These are phyloP conservation scores for Petunia secreta DNA, from an alignment of 257 asterid species.

Conservation along the genomic window DNA sequence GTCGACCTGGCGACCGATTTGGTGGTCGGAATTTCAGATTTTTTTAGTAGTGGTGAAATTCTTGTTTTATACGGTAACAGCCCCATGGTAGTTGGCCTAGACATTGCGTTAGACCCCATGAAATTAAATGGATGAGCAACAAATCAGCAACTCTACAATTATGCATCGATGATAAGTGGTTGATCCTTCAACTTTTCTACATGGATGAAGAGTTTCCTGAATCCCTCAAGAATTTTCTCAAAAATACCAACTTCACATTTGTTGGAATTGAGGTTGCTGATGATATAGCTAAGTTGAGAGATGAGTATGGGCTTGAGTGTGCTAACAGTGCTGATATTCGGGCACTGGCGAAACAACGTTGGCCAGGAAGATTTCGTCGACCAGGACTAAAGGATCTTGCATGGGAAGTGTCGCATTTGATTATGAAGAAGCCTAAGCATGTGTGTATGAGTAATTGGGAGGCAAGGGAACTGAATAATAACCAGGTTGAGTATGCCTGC, in stretches of 20 bases:
- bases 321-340: background rate
- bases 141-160: constrained; percentile 27
- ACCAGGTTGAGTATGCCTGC: constrained; percentile 32
- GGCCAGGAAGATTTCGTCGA: constrained; percentile 24
- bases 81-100: constrained; percentile 26
- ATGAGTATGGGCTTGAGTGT: constrained; percentile 18
- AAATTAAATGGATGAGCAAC: constrained; percentile 17
- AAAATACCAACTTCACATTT: background rate
- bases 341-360: background rate
- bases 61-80: background rate
- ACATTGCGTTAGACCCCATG: constrained; percentile 12
- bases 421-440: constrained; percentile 26
- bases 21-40: too few relatives aligned
- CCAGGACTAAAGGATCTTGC: constrained; percentile 32
- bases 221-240: constrained; percentile 8
- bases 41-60: background rate
- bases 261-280: constrained; percentile 25
- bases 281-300: background rate
- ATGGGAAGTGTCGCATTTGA: background rate
- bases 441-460: constrained; percentile 30
- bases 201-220: background rate
- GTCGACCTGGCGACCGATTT: too few relatives aligned
- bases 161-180: constrained; percentile 20
- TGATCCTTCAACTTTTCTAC: constrained; percentile 24
- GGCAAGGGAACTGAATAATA: constrained; percentile 8